Evolutionary conservation across 495 filamentous ascomycete genomes (phyloP), one percentile per base, ranked within the genome.

Genomic region (Hyaloscypha variabilis): DNA sequence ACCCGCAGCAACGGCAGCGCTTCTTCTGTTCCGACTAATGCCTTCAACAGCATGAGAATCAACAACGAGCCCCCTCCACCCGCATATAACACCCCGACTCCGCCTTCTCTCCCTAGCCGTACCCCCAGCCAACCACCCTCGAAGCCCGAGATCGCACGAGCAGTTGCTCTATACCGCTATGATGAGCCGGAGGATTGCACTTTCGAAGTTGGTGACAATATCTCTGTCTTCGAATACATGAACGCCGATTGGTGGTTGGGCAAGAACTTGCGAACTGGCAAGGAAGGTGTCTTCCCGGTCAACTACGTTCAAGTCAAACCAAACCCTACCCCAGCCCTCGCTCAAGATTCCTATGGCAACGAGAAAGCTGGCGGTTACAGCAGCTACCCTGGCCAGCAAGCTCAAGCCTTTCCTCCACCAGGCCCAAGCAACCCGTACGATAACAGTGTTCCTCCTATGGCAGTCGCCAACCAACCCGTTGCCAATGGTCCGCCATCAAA

Each of bases 201-300:
- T 1, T 83, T 99, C 68, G 81, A 87, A 63, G 86, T 86, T 29
- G 87, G 92, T 71, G 93, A 97, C 77, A 82, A 83, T 25, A 81
- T 99, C 68, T 83, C 86, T 56, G 89, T 99, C 28, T 81, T 85
- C 55, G 91, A 97, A 74, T 92, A 97, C 77, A 92, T 96, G 87
- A 98, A 97, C 70, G 87, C 86, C 23, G 95, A 99, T 72, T 99
- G 95, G 96, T 97, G 93, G 93, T 88, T 91, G 78, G 95, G 95
- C 60, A 86, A 85, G 28, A 93, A 95, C 74, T 78, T 86, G 68
- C 87, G 91, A 14, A 96, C 91, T 19, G 90, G 88, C 34, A 75
- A 84, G 67, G 90, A 94, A 76, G 95, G 95, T 61, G 93, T 97
- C 70, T 97, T 99, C 82, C 94, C 95, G 24, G 83, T 87, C 53